A percentile compares a stretch with the other conserved stretches of the same genome.
Evolutionary conservation across 345 rosid genomes (phyloP).

Genomic region (Dimocarpus longan): DNA sequence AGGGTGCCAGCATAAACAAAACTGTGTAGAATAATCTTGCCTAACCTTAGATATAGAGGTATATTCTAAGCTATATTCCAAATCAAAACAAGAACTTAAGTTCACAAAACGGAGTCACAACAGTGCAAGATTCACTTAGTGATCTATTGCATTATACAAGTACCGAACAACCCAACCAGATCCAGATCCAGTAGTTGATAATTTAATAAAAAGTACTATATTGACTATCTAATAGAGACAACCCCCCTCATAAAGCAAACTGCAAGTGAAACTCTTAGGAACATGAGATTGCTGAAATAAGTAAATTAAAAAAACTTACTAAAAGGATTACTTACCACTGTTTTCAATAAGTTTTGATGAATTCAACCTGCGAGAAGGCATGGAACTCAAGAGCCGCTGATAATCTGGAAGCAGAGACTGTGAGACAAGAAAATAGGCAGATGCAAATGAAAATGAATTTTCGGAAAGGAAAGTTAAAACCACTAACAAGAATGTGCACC

Average conservation of each 20-base stretch:
- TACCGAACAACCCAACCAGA: neutral
- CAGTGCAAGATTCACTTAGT: neutral
- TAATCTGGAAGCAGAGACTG: slow-evolving; percentile 99
- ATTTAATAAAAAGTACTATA: no score
- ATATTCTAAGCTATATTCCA: neutral
- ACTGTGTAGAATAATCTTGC: neutral
- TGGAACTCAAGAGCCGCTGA: slow-evolving; percentile 97
- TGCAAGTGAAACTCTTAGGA: neutral
- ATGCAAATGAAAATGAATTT: slow-evolving; percentile 46
- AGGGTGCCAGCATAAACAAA: neutral
- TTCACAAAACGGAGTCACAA: neutral
- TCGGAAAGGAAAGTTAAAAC: slow-evolving; percentile 24
- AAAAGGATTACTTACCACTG: slow-evolving; percentile 62
- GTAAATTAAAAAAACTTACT: slow-evolving; percentile 6
- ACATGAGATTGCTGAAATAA: neutral
- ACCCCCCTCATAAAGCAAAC: slow-evolving; percentile 7
- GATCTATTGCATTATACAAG: neutral
- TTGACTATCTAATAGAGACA: neutral
- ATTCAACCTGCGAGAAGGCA: slow-evolving; percentile 98
- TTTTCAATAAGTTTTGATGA: slow-evolving; percentile 91
- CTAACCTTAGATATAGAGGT: neutral
- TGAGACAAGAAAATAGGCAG: slow-evolving; percentile 48
- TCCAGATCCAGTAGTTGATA: neutral
- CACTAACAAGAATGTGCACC: neutral
- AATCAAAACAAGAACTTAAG: neutral